Conservation (phyloP, 2,329 filamentous ascomycete species). For the Verruconis gallopava region DNA sequence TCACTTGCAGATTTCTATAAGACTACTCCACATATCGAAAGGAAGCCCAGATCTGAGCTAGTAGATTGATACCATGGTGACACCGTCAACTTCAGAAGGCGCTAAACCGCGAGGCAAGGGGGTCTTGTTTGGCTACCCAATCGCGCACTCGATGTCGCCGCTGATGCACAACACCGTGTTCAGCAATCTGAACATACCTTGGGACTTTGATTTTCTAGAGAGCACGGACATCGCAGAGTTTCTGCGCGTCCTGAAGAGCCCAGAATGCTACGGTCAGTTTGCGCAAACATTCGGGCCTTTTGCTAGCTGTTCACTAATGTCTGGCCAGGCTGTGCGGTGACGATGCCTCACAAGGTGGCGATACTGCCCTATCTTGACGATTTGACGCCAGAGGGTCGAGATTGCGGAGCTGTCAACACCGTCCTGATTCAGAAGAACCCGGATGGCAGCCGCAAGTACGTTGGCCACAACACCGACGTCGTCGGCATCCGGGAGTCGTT, state of each 20-base stretch:
- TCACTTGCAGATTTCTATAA: no score
- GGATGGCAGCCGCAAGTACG: slow-evolving; percentile 39
- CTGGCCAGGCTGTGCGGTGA: slow-evolving; percentile 51
- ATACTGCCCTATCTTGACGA: slow-evolving; percentile 63
- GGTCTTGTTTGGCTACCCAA: slow-evolving; percentile 44
- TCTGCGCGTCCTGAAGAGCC: slow-evolving; percentile 38
- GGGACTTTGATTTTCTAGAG: slow-evolving; percentile 38
- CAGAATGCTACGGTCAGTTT: slow-evolving; percentile 46
- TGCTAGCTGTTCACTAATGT: neutral
- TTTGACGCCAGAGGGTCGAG: slow-evolving; percentile 57
- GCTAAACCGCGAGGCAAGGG: slow-evolving; percentile 17
- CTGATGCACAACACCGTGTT: slow-evolving; percentile 43
- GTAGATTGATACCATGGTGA: no score
- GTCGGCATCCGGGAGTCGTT: slow-evolving; percentile 66
- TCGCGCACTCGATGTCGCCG: slow-evolving; percentile 44
- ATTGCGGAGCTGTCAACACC: slow-evolving; percentile 70
- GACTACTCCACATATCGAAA: no score
- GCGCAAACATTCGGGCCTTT: neutral
- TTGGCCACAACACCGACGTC: slow-evolving; percentile 73
- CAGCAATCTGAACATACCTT: slow-evolving; percentile 36
- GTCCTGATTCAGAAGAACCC: slow-evolving; percentile 48
- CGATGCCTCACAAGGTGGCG: slow-evolving; percentile 73
- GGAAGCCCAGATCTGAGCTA: no score
- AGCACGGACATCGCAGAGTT: slow-evolving; percentile 32
- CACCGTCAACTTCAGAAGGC: no score